Conservation (phyloP, 1,284 basidiomycete species). For the Megacollybia platyphylla region DNA sequence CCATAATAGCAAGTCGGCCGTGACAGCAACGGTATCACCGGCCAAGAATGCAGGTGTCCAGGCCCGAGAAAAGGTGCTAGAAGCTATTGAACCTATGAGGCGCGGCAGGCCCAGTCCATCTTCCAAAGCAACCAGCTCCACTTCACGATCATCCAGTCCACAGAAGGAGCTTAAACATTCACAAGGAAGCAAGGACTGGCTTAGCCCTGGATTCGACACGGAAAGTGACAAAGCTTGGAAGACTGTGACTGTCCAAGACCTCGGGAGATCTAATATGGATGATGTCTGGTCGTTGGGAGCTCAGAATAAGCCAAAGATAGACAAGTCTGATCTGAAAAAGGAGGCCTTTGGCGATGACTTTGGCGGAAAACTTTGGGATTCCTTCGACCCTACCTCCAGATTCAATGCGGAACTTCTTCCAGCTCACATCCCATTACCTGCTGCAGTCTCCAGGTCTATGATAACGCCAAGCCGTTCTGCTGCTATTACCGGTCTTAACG, state of each 20-base stretch:
- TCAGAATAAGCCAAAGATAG: constrained; percentile 6
- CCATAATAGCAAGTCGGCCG: background rate
- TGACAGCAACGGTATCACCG: constrained; percentile 9
- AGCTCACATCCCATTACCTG: constrained; percentile 11
- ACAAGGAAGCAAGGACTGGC: constrained; percentile 18
- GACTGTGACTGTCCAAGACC: constrained; percentile 16
- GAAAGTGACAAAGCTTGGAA: constrained; percentile 48
- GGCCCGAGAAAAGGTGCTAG: constrained; percentile 60
- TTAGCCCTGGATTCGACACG: constrained; percentile 26
- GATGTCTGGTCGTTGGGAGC: constrained; percentile 35
- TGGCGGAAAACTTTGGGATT: constrained; percentile 38
- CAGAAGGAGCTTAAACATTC: constrained; percentile 17
- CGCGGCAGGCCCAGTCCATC: constrained; percentile 46
- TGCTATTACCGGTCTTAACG: constrained; percentile 9
- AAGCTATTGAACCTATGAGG: constrained; percentile 68
- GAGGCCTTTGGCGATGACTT: constrained; percentile 44
- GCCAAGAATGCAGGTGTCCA: constrained; percentile 39
- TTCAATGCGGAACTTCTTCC: constrained; percentile 10
- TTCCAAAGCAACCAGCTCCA: constrained; percentile 14
- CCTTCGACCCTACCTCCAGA: constrained; percentile 23
- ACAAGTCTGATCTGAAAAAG: constrained; percentile 10
- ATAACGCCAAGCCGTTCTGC: constrained; percentile 13
- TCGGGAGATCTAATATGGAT: constrained; percentile 12
- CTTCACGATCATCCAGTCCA: constrained; percentile 25
- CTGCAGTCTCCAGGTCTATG: constrained; percentile 3